Base-by-base conservation (phyloP, 352 stramenopile species). In the Phytophthora sp. region DNA sequence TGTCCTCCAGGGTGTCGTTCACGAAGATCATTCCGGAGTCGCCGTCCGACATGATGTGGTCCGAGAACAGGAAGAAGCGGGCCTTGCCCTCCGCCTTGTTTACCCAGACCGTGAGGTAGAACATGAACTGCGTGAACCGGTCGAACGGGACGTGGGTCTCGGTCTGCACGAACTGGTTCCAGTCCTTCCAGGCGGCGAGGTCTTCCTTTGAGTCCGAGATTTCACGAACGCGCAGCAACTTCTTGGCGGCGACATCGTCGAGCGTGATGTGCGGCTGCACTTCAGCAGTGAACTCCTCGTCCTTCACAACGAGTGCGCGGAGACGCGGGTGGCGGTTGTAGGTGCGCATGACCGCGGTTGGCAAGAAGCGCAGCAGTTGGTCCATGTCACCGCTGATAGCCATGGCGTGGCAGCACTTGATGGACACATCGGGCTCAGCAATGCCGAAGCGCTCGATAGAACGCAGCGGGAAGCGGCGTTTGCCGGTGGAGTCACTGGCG, bases 251-350 rank as follows among this genome's bases (percentile, higher is more conserved):
- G 30, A 80, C 67, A 27, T 82, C 69, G 18, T 77, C 59, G 23
- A 80, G 42, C 15, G 66, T 58, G 26, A 89, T 53, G 0, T 37
- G 62, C 2, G 74, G 62, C 21, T 85, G 63, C 10, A 88, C 55
- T 53, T 85, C 68, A 3, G n/a, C n/a, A n/a, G n/a, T n/a, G n/a
- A n/a, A n/a, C n/a, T n/a, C n/a, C 44, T 76, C 63, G 54, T 73
- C 59, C 32, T 70, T 60, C 28, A 82, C 13, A n/a, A 82, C 28
- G 11, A 74, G 17, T 1, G 62, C 43, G 1, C 82, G 82, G 53
- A 91, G 76, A 23, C 75, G 77, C 9, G 82, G 77, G 51, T 88
- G 72, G 15, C 79, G 60, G 62, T 91, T 91, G 54, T 81, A 88
- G 0, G 82, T 84, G 2, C 61, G 59, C 54, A 86, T 69, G 32